These are phyloP conservation scores for Globisporangium irregulare DNA, from an alignment of 352 stramenopile genomes.

Conservation along the genomic window DNA sequence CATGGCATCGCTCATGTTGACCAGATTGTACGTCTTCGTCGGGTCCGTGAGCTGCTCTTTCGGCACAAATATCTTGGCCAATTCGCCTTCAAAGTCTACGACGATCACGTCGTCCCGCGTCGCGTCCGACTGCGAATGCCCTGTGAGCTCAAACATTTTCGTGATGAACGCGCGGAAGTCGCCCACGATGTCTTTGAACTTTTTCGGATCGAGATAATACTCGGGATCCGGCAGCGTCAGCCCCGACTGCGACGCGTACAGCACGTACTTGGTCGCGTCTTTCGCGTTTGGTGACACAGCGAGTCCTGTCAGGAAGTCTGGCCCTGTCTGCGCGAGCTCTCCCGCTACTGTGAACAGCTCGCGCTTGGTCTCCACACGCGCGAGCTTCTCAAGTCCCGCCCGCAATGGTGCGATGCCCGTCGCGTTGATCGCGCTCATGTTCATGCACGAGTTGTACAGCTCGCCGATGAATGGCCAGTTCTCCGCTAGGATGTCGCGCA, in stretches of 20 bases:
- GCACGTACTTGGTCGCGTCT: conserved; percentile 75
- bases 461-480: conserved; percentile 59
- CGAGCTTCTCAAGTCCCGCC: conserved; percentile 36
- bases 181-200: conserved; percentile 71
- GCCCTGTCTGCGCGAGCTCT: conserved; percentile 43
- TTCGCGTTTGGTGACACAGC: conserved; percentile 75
- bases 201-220: conserved; percentile 90
- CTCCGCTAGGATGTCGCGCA: conserved; percentile 28
- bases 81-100: conserved; percentile 77
- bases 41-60: conserved; percentile 90
- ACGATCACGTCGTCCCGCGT: conserved; percentile 49
- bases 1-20: conserved; percentile 56
- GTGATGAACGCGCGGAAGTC: conserved; percentile 79
- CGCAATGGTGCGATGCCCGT: conserved; percentile 34
- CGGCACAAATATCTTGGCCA: conserved; percentile 84
- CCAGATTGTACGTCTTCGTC: conserved; percentile 87
- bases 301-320: conserved; percentile 82
- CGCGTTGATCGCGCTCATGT: conserved; percentile 47
- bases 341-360: conserved; percentile 55
- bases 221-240: conserved; percentile 88
- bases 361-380: conserved; percentile 24
- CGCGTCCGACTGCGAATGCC: conserved; percentile 27
- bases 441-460: conserved; percentile 64
- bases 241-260: conserved; percentile 81
- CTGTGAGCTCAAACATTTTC: conserved; percentile 69